Conservation (phyloP, 495 filamentous ascomycete species). For the Xylaria sp. region DNA sequence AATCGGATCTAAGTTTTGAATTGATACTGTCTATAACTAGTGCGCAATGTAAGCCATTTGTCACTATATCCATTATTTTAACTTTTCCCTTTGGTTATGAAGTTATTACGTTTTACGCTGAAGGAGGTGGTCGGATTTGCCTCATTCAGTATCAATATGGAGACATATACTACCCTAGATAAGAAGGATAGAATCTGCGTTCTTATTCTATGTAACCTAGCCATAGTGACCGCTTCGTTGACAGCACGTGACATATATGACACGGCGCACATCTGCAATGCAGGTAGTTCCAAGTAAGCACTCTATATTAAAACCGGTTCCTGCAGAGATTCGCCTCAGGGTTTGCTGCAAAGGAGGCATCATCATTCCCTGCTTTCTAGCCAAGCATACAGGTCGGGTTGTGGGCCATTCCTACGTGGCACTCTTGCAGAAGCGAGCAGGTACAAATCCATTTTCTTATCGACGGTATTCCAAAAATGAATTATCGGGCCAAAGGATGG, state of each 20-base stretch:
- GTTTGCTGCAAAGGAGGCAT: not conserved
- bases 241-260: not conserved
- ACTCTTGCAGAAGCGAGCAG: not conserved
- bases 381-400: not conserved
- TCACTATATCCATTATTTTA: not conserved
- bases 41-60: not conserved
- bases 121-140: not conserved
- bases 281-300: not conserved
- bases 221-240: not conserved
- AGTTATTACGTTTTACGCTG: not conserved
- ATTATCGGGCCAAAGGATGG: no score
- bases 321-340: not conserved
- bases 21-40: not conserved
- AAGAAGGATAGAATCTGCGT: not conserved
- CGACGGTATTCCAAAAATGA: not conserved
- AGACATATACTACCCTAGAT: not conserved
- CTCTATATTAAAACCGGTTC: not conserved
- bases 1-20: not conserved
- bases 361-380: not conserved
- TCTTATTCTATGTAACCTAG: not conserved
- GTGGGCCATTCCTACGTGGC: conserved; percentile 5
- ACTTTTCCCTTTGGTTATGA: not conserved
- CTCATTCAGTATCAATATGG: not conserved
- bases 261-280: not conserved
- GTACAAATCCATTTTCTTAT: not conserved